Evolutionary conservation across 306 rosid species (phyloP), one percentile per base, ranked within the genome.

Genomic region (Fragaria nilgerrensis): DNA sequence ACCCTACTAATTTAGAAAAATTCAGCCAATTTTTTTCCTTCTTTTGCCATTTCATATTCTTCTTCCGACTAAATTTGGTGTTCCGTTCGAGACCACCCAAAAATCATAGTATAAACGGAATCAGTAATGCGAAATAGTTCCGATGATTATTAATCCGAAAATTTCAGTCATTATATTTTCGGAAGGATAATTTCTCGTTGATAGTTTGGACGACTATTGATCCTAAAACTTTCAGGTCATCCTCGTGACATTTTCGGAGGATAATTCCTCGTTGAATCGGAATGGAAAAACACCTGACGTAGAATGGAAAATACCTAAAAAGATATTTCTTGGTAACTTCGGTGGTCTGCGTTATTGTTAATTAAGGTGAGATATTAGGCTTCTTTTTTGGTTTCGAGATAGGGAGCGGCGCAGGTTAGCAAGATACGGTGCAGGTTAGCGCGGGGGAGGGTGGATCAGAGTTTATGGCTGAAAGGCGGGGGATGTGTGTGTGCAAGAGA

Each of bases 381-480:
- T 37, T 37, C 7, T 37, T 25, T 10, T 56, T 9, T 0, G 1
- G 0, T 39, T 11, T 36, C 23, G 1, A 8, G 55, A 49, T 49
- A 9, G 17, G 22, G 55, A 41, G 19, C 2, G 29, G 81, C 64
- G 74, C 49, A 77, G 10, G 23, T 17, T 63, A 72, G 75, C 55
- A 44, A 25, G 56, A 50, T 52, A 7, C 0, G 37, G 73, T 22
- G 78, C 41, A 66, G 7, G 45, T 32, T 27, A 47, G 72, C 16
- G 22, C 20, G 2, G 25, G 72, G n/a, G 29, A 16, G 34, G 50
- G 68, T 17, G 15, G 52, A 50, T 75, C 68, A 68, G 67, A 71
- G 81, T 44, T 55, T 14, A 25, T 32, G 78, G 78, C 74, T 53
- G 52, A 75, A 70, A 41, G 37, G 15, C 27, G 2, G 53, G n/a